phyloP scores from a whole-genome alignment of 1,139 yeast species.

The Blastobotrys serpentis region DNA sequence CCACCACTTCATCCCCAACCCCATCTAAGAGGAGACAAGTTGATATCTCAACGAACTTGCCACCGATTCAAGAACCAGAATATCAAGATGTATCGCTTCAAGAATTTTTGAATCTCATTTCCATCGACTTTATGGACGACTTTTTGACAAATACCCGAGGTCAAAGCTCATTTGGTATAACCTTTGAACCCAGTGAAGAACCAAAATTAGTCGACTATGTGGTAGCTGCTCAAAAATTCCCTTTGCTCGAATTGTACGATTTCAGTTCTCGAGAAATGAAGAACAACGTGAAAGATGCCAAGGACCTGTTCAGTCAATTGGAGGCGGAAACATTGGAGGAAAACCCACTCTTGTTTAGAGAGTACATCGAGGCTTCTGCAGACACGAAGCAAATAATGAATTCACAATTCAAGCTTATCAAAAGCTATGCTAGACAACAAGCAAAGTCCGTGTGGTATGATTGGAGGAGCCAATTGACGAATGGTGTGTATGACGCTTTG shows the following conservation, averaged over 20 bases:
- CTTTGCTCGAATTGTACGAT: slow-evolving; percentile 36
- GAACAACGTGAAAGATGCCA: slow-evolving; percentile 49
- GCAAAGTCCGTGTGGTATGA: slow-evolving; percentile 57
- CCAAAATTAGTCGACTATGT: slow-evolving; percentile 30
- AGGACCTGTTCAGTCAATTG: slow-evolving; percentile 45
- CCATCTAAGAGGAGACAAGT: slow-evolving; percentile 13
- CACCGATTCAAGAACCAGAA: slow-evolving; percentile 12
- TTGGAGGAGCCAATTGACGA: slow-evolving; percentile 51
- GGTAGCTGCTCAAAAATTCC: slow-evolving; percentile 32
- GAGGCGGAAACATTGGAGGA: slow-evolving; percentile 46
- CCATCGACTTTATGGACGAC: slow-evolving; percentile 38
- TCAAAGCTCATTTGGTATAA: slow-evolving; percentile 30
- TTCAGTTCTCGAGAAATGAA: slow-evolving; percentile 50
- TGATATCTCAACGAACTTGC: slow-evolving; percentile 9
- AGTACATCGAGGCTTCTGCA: slow-evolving; percentile 45
- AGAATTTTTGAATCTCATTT: slow-evolving; percentile 34
- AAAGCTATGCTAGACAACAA: slow-evolving; percentile 51
- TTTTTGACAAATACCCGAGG: slow-evolving; percentile 33
- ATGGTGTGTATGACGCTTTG: slow-evolving; percentile 45
- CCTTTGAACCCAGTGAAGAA: slow-evolving; percentile 23
- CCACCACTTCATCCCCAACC: slow-evolving; percentile 13
- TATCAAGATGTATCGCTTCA: slow-evolving; percentile 28
- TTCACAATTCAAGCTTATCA: slow-evolving; percentile 48
- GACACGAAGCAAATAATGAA: slow-evolving; percentile 45
- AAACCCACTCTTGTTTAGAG: slow-evolving; percentile 51